Evolutionary conservation across 495 filamentous ascomycete genomes (phyloP).

Genomic region (Thozetella sp.): DNA sequence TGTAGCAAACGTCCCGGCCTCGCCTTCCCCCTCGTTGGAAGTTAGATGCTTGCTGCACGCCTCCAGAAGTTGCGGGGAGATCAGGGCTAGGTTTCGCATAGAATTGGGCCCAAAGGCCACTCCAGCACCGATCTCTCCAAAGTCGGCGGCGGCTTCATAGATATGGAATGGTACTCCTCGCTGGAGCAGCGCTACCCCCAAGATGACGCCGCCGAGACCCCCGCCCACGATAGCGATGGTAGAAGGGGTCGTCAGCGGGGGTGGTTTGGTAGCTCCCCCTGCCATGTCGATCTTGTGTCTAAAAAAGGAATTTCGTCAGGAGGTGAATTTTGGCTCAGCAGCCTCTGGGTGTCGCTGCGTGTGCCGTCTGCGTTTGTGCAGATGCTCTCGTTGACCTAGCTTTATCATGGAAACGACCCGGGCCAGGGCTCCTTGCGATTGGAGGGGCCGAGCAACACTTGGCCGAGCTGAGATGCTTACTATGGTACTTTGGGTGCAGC

Average conservation of each 20-base stretch:
- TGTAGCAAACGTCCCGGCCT: slow-evolving; percentile 4
- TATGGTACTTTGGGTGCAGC: not conserved
- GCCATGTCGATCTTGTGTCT: not conserved
- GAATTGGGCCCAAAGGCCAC: slow-evolving; percentile 58
- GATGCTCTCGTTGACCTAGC: too few species aligned
- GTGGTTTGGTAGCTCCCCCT: not conserved
- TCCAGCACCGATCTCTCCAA: slow-evolving; percentile 59
- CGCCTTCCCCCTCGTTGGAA: slow-evolving; percentile 17
- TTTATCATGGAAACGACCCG: too few species aligned
- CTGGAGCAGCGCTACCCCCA: slow-evolving; percentile 44
- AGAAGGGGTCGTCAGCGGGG: not conserved
- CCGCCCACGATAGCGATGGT: slow-evolving; percentile 49
- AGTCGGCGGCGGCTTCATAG: slow-evolving; percentile 50
- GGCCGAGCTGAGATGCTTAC: too few species aligned
- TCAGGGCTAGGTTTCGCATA: slow-evolving; percentile 49
- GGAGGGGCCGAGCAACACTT: too few species aligned
- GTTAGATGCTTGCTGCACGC: slow-evolving; percentile 26
- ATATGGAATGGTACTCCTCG: slow-evolving; percentile 39
- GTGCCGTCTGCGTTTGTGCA: too few species aligned
- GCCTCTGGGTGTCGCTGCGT: too few species aligned
- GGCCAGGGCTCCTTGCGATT: too few species aligned
- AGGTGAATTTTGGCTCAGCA: too few species aligned
- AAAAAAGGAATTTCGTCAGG: too few species aligned
- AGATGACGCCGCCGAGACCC: slow-evolving; percentile 49
- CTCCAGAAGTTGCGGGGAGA: slow-evolving; percentile 43